Evolutionary conservation across 2,329 filamentous ascomycete species (phyloP).

Genomic region (Periconia macrospinosa): DNA sequence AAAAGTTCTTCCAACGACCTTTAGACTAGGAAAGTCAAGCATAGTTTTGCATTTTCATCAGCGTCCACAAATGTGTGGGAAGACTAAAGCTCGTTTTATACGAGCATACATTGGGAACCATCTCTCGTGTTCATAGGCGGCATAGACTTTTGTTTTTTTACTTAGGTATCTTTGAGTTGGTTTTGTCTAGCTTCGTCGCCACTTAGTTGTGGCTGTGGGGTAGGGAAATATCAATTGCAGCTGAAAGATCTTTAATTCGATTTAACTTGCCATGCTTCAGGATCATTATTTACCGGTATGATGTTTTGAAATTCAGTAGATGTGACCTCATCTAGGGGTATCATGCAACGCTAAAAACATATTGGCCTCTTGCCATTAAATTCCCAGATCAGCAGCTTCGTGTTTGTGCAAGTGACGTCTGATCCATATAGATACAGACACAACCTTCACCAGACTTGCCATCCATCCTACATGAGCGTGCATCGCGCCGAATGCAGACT

Average conservation of each 20-base stretch:
- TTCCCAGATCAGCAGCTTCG: not conserved
- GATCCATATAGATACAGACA: no score
- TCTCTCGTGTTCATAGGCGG: not conserved
- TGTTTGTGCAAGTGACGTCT: not conserved
- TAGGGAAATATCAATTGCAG: not conserved
- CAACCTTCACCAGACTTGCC: no score
- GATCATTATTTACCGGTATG: no score
- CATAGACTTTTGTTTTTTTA: not conserved
- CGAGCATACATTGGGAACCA: not conserved
- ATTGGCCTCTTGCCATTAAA: not conserved
- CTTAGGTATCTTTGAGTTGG: slow-evolving; percentile 1
- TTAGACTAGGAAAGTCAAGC: not conserved
- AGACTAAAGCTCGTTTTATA: not conserved
- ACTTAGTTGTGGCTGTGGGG: not conserved
- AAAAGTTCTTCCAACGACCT: not conserved
- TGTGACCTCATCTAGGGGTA: not conserved
- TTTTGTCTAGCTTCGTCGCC: not conserved
- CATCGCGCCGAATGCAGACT: slow-evolving; percentile 19
- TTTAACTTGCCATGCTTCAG: not conserved
- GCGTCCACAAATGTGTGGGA: not conserved
- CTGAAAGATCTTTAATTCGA: not conserved
- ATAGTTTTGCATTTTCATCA: not conserved
- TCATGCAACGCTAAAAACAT: not conserved
- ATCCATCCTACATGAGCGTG: slow-evolving; percentile 15
- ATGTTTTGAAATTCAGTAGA: no score